phyloP scores from a whole-genome alignment of 164 flowering plant genomes.

The Piper longum region DNA sequence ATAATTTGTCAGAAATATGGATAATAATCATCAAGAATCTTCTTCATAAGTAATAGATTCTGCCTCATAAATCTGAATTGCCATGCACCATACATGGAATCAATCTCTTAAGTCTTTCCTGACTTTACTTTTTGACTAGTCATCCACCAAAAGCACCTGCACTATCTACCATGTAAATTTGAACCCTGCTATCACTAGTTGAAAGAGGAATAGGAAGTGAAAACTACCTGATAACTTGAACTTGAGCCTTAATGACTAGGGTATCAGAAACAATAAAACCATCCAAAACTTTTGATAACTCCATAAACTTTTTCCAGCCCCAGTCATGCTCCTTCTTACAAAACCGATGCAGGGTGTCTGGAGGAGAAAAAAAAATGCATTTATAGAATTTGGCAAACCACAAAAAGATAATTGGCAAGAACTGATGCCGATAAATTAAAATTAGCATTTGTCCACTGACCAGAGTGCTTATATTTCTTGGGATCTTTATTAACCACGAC shows the following conservation, averaged over 20 bases:
- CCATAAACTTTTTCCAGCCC: slow-evolving; percentile 99
- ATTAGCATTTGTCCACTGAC: slow-evolving; percentile 20
- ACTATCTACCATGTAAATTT: no score
- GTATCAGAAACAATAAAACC: slow-evolving; percentile 86
- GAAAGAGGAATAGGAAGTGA: no score
- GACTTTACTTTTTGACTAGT: no score
- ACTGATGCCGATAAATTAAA: neutral
- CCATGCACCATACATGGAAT: no score
- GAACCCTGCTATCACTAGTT: no score
- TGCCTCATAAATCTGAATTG: no score
- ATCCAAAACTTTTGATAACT: slow-evolving; percentile 74
- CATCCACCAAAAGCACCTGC: no score
- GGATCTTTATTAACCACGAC: slow-evolving; percentile 95
- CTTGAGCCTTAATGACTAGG: slow-evolving; percentile 90
- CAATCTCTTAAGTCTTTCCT: no score
- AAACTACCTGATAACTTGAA: slow-evolving; percentile 77
- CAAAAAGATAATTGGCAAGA: neutral
- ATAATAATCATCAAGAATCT: no score
- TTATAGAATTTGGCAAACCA: neutral
- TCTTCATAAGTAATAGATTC: no score
- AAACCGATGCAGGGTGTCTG: slow-evolving; percentile 86
- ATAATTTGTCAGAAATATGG: no score
- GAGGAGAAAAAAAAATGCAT: slow-evolving; percentile 5
- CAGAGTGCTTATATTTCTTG: slow-evolving; percentile 90
- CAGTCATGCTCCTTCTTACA: slow-evolving; percentile 99